Evolutionary conservation across 202 grass and related monocot species (phyloP), one percentile per base, ranked within the genome.

Genomic region (Zoysia matrella): DNA sequence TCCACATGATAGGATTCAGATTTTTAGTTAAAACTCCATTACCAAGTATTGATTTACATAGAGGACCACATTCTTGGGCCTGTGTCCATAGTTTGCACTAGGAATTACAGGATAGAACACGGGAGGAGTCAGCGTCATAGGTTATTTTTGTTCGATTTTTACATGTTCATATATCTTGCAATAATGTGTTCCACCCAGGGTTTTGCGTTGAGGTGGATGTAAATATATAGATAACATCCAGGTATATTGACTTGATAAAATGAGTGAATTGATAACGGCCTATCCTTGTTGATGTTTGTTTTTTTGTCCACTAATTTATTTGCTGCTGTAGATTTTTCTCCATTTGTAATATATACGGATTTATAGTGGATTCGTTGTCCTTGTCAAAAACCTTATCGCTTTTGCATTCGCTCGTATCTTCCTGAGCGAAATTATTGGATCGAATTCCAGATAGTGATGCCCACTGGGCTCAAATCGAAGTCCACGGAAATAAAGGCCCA

Each of bases 71-170:
- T 86, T 58, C 63, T 62, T 66, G 82, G 36, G 65, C 71, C 71
- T 82, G 56, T 56, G 67, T 69, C 48, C 62, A 40, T 49, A 84
- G 71, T 74, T 82, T 36, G 62, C 42, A 10, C 2, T 88, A 85
- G 82, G 76, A 69, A 15, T 67, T 84, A 69, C 69, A 77, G 54
- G 53, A 63, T 82, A 87, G 65, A 84, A 55, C 77, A 91, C 77
- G 80, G 30, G 30, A 36, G 47, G 47, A 77, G 41, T 49, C 53
- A 7, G 40, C 5, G 10, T 46, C 50, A 74, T 73, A 83, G 73
- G 52, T 8, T 67, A 82, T 70, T 88, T 91, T 80, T 45, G 42
- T 67, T 70, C 9, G 30, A 63, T 67, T 69, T 78, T 86, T 39
- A 57, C 30, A 30, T 61, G 74, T 48, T 51, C 61, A 78, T 80